Evolutionary conservation across 2,329 filamentous ascomycete genomes (phyloP).

Genomic region (Coleophoma cylindrospora): DNA sequence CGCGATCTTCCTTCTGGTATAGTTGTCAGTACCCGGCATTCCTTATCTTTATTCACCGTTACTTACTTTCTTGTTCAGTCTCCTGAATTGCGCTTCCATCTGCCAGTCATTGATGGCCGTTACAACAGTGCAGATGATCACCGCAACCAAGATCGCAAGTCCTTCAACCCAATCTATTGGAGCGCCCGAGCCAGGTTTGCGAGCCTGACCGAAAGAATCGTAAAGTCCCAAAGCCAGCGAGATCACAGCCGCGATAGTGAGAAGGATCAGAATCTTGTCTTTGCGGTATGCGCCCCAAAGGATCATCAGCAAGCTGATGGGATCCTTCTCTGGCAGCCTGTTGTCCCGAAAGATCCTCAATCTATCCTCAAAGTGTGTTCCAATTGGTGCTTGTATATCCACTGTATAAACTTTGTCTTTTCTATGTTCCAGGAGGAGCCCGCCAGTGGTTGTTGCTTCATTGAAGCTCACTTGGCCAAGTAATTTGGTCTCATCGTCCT

Average conservation of each 20-base stretch:
- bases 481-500: no score
- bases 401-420: no score
- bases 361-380: neutral
- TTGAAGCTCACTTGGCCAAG: no score
- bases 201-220: constrained; percentile 45
- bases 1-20: constrained; percentile 46
- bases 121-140: constrained; percentile 58
- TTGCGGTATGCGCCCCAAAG: constrained; percentile 23
- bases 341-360: neutral
- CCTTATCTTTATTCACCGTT: no score
- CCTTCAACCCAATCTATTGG: constrained; percentile 64
- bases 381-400: no score
- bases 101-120: constrained; percentile 64
- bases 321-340: neutral
- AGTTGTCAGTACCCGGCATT: no score
- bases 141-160: constrained; percentile 62
- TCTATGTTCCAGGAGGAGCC: no score
- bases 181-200: constrained; percentile 32
- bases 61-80: constrained; percentile 54
- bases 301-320: neutral
- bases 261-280: constrained; percentile 67
- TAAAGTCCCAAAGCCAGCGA: constrained; percentile 40
- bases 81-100: constrained; percentile 61
- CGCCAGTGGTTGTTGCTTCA: no score
- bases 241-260: constrained; percentile 31